phyloP scores from a whole-genome alignment of 306 rosid species.

The Prunus davidiana region DNA sequence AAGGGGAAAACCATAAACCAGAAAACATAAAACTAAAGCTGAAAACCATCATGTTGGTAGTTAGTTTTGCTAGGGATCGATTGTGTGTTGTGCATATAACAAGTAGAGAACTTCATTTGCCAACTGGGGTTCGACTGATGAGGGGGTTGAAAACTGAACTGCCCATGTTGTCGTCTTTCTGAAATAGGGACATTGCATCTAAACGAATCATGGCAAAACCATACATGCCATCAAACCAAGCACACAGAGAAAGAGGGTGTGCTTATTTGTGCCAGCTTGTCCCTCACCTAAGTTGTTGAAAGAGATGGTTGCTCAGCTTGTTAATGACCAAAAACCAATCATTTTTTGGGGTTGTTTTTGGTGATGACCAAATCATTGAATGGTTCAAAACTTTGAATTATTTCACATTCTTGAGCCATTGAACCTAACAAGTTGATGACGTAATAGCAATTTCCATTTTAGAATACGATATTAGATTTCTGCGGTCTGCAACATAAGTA shows the following conservation, averaged over 20 bases:
- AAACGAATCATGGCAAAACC: background rate
- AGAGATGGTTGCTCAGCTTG: constrained; percentile 10
- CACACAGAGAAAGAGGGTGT: background rate
- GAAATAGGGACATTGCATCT: background rate
- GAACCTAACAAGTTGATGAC: background rate
- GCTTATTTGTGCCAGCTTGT: background rate
- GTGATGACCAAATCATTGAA: background rate
- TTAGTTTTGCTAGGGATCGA: background rate
- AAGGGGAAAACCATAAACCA: background rate
- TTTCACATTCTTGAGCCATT: too few species aligned
- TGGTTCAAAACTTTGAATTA: too few species aligned
- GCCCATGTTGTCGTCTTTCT: background rate
- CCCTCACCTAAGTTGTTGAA: constrained; percentile 7
- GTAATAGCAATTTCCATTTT: background rate
- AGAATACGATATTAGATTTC: background rate
- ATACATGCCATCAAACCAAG: background rate
- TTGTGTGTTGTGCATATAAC: background rate
- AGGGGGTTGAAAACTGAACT: background rate
- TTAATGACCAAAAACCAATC: background rate
- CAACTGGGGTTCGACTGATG: background rate
- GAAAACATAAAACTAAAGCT: background rate
- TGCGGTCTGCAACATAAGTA: too few species aligned
- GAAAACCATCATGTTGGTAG: background rate
- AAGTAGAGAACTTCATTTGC: background rate
- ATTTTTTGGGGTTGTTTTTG: background rate